These are phyloP conservation scores for Eucalyptus viminalis DNA, from an alignment of 345 rosid genomes.

Conservation along the genomic window DNA sequence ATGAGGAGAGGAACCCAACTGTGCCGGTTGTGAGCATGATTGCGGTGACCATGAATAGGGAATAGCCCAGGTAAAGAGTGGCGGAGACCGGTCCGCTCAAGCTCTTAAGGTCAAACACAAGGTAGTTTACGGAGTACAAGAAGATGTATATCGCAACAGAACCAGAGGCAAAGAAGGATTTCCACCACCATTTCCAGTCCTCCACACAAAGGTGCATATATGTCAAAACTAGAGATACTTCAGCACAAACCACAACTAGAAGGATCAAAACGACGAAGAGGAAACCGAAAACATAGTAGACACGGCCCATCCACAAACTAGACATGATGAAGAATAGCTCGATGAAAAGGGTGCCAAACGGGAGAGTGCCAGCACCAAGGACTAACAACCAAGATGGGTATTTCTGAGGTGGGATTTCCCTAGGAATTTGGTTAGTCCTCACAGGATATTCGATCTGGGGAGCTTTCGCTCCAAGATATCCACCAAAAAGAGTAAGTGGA, in stretches of 20 bases:
- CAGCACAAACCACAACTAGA: slow-evolving; percentile 8
- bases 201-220: slow-evolving; percentile 15
- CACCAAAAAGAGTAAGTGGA: slow-evolving; percentile 12
- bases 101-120: slow-evolving; percentile 11
- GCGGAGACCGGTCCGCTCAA: slow-evolving; percentile 10
- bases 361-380: slow-evolving; percentile 11
- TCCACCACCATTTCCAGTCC: slow-evolving; percentile 22
- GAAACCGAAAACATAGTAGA: slow-evolving; percentile 12
- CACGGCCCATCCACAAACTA: slow-evolving; percentile 13
- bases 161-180: slow-evolving; percentile 13
- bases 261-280: slow-evolving; percentile 8
- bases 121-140: slow-evolving; percentile 9
- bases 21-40: slow-evolving; percentile 9
- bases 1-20: slow-evolving; percentile 12
- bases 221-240: slow-evolving; percentile 11
- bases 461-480: slow-evolving; percentile 12
- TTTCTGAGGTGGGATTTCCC: slow-evolving; percentile 12
- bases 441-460: slow-evolving; percentile 10
- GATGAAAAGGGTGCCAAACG: slow-evolving; percentile 10
- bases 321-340: slow-evolving; percentile 18
- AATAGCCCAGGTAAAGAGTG: slow-evolving; percentile 8
- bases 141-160: slow-evolving; percentile 11
- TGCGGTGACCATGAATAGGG: slow-evolving; percentile 10
- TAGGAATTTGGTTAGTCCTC: slow-evolving; percentile 8
- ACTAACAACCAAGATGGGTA: slow-evolving; percentile 12